Evolutionary conservation across 345 rosid genomes (phyloP), one percentile per base, ranked within the genome.

Genomic region (Populus pruinosa): DNA sequence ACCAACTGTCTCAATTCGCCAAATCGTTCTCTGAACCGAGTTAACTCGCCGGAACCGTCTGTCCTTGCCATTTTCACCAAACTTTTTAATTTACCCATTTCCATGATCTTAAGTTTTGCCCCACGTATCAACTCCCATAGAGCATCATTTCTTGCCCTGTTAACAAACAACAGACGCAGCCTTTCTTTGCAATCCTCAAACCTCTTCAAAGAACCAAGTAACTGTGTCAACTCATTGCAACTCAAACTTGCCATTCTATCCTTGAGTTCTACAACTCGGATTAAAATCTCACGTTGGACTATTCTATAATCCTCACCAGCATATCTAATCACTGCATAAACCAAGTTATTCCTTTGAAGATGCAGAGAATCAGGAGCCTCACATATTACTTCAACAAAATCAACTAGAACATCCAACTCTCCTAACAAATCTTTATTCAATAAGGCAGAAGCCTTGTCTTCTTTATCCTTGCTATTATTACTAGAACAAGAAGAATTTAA

Each of bases 241-340:
- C 85, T 84, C 82, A 85, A 73, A 31, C 83, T 76, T 76, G 16
- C 70, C 29, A 36, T 49, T 73, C 91, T 82, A 50, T 27, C 55
- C 8, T 77, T 78, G 27, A 88, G 82, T 67, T 89, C 88, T 64
- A 9, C 11, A 14, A 86, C 86, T 70, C 92, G 85, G 74, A 74
- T n/a, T 13, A 25, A 66, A 13, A 87, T 77, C 75, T 89, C 91
- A 6, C 70, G 72, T 55, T 89, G 91, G 67, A 80, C 73, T 18
- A 43, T 35, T 76, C 90, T 75, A 35, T 89, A 88, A 79, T 91
- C 90, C 49, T 86, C 87, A 31, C 86, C 43, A 14, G 87, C 91
- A 77, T 82, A 77, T 69, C 83, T 80, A 36, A 88, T 88, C 31
- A 86, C 74, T 84, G 82, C 91, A 73, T 85, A 84, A 49, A 88